Evolutionary conservation across 495 filamentous ascomycete genomes (phyloP).

Genomic region (Aspergillus saccharolyticus): DNA sequence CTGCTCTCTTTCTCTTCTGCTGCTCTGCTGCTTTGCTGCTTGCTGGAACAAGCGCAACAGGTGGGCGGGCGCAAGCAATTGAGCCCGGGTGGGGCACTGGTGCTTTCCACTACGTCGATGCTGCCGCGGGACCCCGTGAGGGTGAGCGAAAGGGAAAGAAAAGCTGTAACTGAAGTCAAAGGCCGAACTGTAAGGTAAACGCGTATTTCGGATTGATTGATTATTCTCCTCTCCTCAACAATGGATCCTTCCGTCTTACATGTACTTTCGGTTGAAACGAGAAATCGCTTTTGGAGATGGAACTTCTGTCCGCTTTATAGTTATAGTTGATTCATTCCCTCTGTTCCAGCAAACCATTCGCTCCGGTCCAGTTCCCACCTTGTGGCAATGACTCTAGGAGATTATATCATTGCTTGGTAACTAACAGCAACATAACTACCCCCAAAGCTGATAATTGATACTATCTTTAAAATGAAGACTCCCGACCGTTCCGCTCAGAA

Average conservation of each 20-base stretch:
- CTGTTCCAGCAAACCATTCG: neutral
- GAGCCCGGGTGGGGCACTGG: conserved; percentile 13
- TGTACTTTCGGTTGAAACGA: too few species aligned
- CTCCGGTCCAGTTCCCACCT: neutral
- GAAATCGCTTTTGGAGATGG: too few species aligned
- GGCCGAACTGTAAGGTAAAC: neutral
- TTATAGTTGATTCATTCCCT: neutral
- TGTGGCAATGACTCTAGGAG: conserved; percentile 2
- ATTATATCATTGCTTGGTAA: conserved; percentile 12
- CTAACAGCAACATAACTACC: neutral
- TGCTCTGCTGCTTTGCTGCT: neutral
- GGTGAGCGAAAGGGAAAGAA: neutral
- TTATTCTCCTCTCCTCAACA: neutral
- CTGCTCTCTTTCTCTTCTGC: too few species aligned
- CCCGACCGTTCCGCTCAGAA: neutral
- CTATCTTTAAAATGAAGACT: neutral
- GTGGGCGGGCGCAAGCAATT: conserved; percentile 6
- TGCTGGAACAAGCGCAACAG: conserved; percentile 7
- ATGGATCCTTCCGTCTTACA: neutral
- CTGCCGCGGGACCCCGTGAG: conserved; percentile 10
- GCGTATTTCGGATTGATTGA: too few species aligned
- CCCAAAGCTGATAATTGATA: too few species aligned
- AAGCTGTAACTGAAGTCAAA: too few species aligned
- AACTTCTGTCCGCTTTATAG: neutral
- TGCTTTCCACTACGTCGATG: conserved; percentile 16